A percentile compares a stretch with the other conserved stretches of the same genome.
Conservation (phyloP, 2,329 filamentous ascomycete genomes). For the Helicocarpus griseus region DNA sequence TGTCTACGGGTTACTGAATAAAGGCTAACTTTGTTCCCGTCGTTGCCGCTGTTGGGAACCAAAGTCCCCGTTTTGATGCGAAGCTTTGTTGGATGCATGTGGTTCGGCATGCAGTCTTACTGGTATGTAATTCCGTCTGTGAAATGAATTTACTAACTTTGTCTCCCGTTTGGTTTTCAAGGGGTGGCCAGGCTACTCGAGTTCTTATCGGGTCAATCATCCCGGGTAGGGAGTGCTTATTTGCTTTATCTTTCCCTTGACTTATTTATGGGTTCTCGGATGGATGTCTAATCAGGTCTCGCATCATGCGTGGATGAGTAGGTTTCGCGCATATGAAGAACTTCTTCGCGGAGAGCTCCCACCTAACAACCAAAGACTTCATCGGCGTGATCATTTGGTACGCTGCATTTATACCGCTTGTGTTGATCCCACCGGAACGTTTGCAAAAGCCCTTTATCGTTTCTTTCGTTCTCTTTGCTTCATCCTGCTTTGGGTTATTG, state of each 20-base stretch:
- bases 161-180: neutral
- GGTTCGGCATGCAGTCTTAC: conserved; percentile 14
- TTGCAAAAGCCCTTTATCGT: conserved; percentile 17
- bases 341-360: conserved; percentile 16
- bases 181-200: conserved; percentile 18
- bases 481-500: conserved; percentile 14
- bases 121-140: conserved; percentile 4
- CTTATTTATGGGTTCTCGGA: neutral
- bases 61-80: neutral
- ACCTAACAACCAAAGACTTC: conserved; percentile 18
- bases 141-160: neutral
- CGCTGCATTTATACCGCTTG: conserved; percentile 14
- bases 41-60: conserved; percentile 19
- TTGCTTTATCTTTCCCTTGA: neutral
- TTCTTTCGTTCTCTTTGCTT: conserved; percentile 15
- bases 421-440: conserved; percentile 15
- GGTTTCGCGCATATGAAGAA: conserved; percentile 15
- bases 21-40: conserved; percentile 9
- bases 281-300: neutral
- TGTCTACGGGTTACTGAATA: neutral
- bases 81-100: conserved; percentile 11
- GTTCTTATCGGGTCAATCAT: conserved; percentile 14
- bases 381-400: conserved; percentile 19
- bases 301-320: neutral
- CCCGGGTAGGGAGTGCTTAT: conserved; percentile 9